Conservation (phyloP, 495 filamentous ascomycete species). For the Xylaria scruposa region DNA sequence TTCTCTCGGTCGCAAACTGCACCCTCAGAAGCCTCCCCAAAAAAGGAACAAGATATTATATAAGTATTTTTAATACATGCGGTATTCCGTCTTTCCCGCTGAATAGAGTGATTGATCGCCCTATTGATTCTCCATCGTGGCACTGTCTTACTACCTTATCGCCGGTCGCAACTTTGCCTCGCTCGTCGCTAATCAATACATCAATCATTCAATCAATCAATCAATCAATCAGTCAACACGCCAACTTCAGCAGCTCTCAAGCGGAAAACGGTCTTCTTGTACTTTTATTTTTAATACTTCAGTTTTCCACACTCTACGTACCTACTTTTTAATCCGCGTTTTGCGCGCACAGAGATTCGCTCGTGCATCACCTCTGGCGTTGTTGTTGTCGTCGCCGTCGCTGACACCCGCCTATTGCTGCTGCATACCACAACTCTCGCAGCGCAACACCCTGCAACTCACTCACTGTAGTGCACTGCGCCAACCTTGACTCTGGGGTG, state of each 20-base stretch:
- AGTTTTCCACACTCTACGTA: background rate
- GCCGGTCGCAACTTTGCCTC: slow-evolving; percentile 25
- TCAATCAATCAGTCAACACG: slow-evolving; percentile 12
- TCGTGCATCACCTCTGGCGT: slow-evolving; percentile 18
- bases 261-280: slow-evolving; percentile 1
- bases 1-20: slow-evolving; percentile 23
- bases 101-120: slow-evolving; percentile 28
- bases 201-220: slow-evolving; percentile 7
- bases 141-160: slow-evolving; percentile 19
- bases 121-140: slow-evolving; percentile 23
- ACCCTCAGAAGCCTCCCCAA: slow-evolving; percentile 8
- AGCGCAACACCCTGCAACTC: slow-evolving; percentile 13
- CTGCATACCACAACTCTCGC: slow-evolving; percentile 7
- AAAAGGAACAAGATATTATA: slow-evolving; percentile 19
- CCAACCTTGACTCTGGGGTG: background rate
- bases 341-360: slow-evolving; percentile 7
- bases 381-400: slow-evolving; percentile 13
- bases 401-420: slow-evolving; percentile 1
- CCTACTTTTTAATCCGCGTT: slow-evolving; percentile 24
- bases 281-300: slow-evolving; percentile 23
- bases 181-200: background rate
- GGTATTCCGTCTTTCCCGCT: slow-evolving; percentile 22
- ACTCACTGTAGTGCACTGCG: slow-evolving; percentile 19
- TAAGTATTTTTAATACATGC: slow-evolving; percentile 24
- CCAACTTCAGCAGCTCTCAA: slow-evolving; percentile 10